Percentiles rank a stretch among this genome's conserved stretches.
Conservation (phyloP, 139 green algal species). For the Chlamydomonas incerta region DNA sequence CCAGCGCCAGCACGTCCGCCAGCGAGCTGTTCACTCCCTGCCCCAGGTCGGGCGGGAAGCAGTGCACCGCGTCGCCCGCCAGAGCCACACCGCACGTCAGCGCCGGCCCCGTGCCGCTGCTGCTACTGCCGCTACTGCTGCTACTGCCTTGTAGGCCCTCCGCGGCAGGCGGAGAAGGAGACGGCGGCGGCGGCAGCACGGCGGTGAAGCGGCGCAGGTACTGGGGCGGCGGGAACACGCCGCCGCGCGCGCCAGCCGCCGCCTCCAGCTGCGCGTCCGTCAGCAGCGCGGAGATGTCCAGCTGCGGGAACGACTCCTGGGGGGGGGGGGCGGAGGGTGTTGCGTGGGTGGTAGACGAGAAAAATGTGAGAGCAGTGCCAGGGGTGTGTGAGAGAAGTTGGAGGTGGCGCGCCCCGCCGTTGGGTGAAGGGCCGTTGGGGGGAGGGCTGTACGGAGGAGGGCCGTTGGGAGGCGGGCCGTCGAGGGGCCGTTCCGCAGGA, state of each 20-base stretch:
- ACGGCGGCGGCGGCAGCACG: background rate
- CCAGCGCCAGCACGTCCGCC: slow-evolving; percentile 44
- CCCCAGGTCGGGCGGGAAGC: slow-evolving; percentile 55
- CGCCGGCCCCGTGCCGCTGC: background rate
- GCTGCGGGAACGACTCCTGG: slow-evolving; percentile 34
- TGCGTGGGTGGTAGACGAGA: background rate
- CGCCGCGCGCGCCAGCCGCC: slow-evolving; percentile 1
- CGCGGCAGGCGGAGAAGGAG: background rate
- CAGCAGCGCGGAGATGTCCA: slow-evolving; percentile 19
- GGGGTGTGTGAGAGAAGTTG: too few relatives aligned
- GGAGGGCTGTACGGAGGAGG: too few relatives aligned
- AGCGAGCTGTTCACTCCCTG: slow-evolving; percentile 57
- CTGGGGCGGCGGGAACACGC: slow-evolving; percentile 38
- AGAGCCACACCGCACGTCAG: slow-evolving; percentile 8
- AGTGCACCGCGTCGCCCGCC: slow-evolving; percentile 49
- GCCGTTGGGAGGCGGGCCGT: too few relatives aligned
- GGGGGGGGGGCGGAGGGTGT: background rate
- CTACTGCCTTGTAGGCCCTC: background rate
- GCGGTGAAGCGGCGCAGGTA: slow-evolving; percentile 32
- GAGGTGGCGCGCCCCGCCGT: too few relatives aligned
- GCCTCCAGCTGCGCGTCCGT: slow-evolving; percentile 1
- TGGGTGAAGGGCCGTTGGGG: too few relatives aligned
- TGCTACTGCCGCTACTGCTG: background rate
- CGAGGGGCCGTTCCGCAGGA: too few relatives aligned
- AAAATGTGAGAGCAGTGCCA: too few relatives aligned